Evolutionary conservation across 495 filamentous ascomycete genomes (phyloP).

Genomic region (Tuber aestivum): DNA sequence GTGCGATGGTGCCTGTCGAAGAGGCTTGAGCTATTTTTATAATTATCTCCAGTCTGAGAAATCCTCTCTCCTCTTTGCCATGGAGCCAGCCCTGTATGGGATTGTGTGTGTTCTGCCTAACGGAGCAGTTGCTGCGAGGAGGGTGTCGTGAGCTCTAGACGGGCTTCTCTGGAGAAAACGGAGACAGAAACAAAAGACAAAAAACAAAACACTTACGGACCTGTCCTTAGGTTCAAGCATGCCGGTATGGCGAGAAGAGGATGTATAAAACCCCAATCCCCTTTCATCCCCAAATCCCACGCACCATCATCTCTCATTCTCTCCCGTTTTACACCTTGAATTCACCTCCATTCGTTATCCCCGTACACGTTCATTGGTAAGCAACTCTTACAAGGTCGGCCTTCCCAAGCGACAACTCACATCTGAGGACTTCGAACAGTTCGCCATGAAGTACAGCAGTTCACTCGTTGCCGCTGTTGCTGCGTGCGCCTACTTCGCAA

Average conservation of each 20-base stretch:
- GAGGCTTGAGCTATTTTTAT: not conserved
- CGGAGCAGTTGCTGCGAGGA: not conserved
- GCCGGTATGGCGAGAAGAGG: not conserved
- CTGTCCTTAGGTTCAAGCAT: not conserved
- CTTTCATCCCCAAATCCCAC: conserved; percentile 17
- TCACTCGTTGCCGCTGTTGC: conserved; percentile 25
- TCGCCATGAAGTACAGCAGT: conserved; percentile 10
- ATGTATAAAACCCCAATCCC: conserved; percentile 15
- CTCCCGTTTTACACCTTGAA: conserved; percentile 1
- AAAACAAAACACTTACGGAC: not conserved
- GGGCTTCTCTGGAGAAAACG: not conserved
- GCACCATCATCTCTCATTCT: conserved; percentile 12
- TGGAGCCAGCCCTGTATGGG: not conserved
- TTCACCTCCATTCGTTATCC: conserved; percentile 9
- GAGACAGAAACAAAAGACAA: not conserved
- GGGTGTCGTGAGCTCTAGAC: not conserved
- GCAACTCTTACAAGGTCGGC: not conserved
- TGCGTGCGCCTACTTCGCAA: conserved; percentile 27
- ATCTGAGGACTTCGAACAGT: not conserved
- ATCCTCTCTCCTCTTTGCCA: not conserved
- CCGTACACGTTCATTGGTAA: not conserved
- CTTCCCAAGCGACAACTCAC: not conserved
- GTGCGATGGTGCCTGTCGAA: not conserved
- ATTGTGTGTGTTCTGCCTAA: not conserved
- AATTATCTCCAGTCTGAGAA: not conserved